Conservation (phyloP, 1,284 basidiomycete species). For the Ganoderma lucidum region DNA sequence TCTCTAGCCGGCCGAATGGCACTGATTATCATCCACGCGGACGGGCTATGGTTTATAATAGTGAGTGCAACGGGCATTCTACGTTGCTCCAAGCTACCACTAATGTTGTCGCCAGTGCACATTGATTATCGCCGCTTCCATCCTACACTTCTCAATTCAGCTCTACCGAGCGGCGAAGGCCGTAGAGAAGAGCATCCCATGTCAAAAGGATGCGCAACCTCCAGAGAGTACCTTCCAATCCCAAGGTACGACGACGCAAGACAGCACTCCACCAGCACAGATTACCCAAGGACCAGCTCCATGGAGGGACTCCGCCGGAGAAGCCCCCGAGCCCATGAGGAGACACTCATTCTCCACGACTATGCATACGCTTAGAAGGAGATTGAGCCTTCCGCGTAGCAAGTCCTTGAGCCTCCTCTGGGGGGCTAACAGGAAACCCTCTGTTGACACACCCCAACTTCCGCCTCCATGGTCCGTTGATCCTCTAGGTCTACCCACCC, state of each 20-base stretch:
- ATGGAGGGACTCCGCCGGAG: background rate
- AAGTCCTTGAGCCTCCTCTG: background rate
- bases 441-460: background rate
- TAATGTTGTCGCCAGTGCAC: background rate
- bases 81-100: background rate
- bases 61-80: background rate
- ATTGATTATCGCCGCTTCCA: background rate
- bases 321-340: background rate
- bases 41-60: background rate
- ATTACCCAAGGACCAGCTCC: background rate
- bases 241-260: background rate
- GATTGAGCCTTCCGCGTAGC: background rate
- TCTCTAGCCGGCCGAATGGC: background rate
- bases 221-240: background rate
- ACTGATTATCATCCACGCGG: background rate
- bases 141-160: background rate
- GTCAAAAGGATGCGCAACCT: background rate
- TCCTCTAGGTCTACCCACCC: background rate
- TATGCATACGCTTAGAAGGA: background rate
- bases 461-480: background rate
- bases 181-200: background rate
- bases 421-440: background rate
- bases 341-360: background rate
- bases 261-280: background rate
- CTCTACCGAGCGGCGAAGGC: background rate